Evolutionary conservation across 1,284 basidiomycete genomes (phyloP).

Genomic region (Marasmius oreades): DNA sequence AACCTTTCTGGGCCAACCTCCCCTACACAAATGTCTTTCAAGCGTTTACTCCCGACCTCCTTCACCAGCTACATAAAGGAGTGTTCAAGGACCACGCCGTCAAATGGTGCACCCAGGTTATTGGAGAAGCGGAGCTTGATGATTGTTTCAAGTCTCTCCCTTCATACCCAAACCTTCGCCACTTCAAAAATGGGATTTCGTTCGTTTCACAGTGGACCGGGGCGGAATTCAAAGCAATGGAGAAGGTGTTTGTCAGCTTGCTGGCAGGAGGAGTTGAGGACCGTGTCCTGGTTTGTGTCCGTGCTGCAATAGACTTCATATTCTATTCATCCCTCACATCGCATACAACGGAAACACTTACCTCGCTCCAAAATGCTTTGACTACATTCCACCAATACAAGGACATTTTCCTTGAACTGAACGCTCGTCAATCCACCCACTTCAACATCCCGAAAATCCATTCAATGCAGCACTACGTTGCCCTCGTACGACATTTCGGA

Average conservation of each 20-base stretch:
- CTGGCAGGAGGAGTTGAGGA: constrained; percentile 14
- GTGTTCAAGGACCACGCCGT: constrained; percentile 24
- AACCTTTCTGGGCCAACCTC: constrained; percentile 24
- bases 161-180: constrained; percentile 13
- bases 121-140: constrained; percentile 13
- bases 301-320: constrained; percentile 17
- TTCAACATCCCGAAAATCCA: constrained; percentile 23
- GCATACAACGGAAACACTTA: constrained; percentile 10
- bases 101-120: constrained; percentile 8
- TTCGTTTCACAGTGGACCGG: constrained; percentile 18
- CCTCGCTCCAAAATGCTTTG: constrained; percentile 2
- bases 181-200: constrained; percentile 17
- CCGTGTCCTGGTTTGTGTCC: constrained; percentile 11
- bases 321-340: constrained; percentile 13
- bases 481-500: constrained; percentile 10
- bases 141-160: constrained; percentile 14
- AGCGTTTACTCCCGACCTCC: constrained; percentile 24
- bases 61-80: constrained; percentile 31
- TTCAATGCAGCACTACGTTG: constrained; percentile 14
- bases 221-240: constrained; percentile 17
- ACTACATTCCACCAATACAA: not conserved
- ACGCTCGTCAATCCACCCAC: constrained; percentile 4
- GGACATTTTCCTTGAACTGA: constrained; percentile 14
- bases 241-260: constrained; percentile 15
- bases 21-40: constrained; percentile 22